These are phyloP conservation scores for Pichia sporocuriosa DNA, from an alignment of 805 yeast genomes.

Conservation along the genomic window DNA sequence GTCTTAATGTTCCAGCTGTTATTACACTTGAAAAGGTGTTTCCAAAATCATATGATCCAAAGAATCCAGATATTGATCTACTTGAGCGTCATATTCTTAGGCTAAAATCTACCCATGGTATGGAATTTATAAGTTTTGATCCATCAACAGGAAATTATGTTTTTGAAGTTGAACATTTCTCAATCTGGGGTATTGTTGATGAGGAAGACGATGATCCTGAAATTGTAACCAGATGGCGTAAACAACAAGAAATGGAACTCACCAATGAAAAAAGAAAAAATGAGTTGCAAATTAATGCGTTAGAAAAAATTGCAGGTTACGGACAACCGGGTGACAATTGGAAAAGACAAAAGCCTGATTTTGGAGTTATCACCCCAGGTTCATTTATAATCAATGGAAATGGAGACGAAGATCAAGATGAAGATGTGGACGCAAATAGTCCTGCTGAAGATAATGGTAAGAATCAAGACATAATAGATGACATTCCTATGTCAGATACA, in stretches of 20 bases:
- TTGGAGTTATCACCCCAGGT: constrained; percentile 25
- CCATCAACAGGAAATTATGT: constrained; percentile 71
- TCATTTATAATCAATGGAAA: constrained; percentile 18
- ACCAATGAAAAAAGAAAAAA: constrained; percentile 16
- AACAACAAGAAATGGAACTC: constrained; percentile 22
- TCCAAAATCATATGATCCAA: constrained; percentile 36
- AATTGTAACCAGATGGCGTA: constrained; percentile 27
- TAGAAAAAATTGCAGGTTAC: constrained; percentile 20
- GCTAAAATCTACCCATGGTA: constrained; percentile 53
- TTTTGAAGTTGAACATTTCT: constrained; percentile 82
- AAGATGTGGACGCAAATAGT: neutral
- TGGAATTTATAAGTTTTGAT: constrained; percentile 75
- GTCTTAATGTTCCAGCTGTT: constrained; percentile 72
- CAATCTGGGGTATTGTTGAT: constrained; percentile 85
- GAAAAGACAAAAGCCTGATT: constrained; percentile 25
- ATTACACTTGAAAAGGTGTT: constrained; percentile 57
- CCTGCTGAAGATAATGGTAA: constrained; percentile 12
- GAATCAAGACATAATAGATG: neutral
- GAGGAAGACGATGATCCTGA: constrained; percentile 54
- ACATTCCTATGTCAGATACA: constrained; percentile 8
- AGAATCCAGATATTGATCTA: constrained; percentile 23
- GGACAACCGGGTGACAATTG: constrained; percentile 15
- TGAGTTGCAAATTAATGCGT: constrained; percentile 14
- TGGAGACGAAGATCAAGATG: neutral
- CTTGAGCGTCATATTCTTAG: constrained; percentile 40